Evolutionary conservation across 345 rosid species (phyloP).

Genomic region (Angophora floribunda): DNA sequence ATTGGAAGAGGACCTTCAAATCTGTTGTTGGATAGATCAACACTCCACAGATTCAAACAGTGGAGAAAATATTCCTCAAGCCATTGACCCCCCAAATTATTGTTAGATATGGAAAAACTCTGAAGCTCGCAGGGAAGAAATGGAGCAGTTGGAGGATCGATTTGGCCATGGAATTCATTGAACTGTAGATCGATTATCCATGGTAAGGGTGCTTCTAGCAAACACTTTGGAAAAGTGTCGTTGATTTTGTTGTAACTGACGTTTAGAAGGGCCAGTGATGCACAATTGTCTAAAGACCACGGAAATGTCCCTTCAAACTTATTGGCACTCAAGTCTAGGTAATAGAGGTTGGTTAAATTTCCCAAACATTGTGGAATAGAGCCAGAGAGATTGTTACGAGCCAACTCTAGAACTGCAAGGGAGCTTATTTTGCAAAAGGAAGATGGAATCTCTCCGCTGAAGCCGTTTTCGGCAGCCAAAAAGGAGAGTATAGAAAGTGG

Average conservation of each 20-base stretch:
- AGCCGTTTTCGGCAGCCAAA: accelerated
- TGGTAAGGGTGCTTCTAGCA: not conserved
- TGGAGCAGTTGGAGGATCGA: not conserved
- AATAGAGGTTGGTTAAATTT: not conserved
- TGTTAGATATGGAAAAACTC: not conserved
- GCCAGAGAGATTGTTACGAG: slow-evolving; percentile 7
- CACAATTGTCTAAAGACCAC: not conserved
- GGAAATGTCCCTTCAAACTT: slow-evolving; percentile 1
- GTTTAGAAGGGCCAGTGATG: not conserved
- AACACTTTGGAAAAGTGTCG: slow-evolving; percentile 8
- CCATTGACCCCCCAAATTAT: not conserved
- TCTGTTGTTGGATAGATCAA: slow-evolving; percentile 1
- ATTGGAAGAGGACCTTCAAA: not conserved
- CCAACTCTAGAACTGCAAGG: not conserved
- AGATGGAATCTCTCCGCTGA: not conserved
- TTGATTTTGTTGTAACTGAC: slow-evolving; percentile 3
- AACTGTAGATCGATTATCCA: not conserved
- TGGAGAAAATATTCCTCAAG: not conserved
- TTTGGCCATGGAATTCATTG: slow-evolving; percentile 2
- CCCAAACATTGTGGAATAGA: slow-evolving; percentile 3
- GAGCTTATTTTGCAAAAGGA: not conserved
- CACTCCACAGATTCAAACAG: accelerated
- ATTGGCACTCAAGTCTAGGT: slow-evolving; percentile 3
- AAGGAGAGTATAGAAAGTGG: accelerated
- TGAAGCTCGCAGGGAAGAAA: not conserved